Evolutionary conservation across 2,329 filamentous ascomycete species (phyloP).

Genomic region (Aspergillus ochraceus): DNA sequence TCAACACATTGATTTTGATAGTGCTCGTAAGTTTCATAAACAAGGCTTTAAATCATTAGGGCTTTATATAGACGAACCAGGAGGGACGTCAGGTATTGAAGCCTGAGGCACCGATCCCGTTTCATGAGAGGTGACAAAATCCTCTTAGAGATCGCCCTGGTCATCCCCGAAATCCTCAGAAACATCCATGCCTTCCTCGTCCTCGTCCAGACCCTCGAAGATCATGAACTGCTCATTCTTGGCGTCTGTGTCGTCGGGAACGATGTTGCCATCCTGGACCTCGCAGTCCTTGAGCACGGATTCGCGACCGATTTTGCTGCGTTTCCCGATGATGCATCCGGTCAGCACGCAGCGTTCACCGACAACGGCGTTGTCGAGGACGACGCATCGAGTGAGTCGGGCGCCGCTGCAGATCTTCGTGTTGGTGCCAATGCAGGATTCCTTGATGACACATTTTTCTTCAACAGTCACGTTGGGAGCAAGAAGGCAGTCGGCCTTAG

Average conservation of each 20-base stretch:
- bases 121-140: background rate
- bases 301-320: slow-evolving; percentile 78
- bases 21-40: too few species aligned
- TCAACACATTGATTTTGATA: too few species aligned
- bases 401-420: slow-evolving; percentile 86
- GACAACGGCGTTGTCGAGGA: slow-evolving; percentile 90
- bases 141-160: background rate
- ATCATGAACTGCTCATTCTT: slow-evolving; percentile 65
- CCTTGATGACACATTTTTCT: slow-evolving; percentile 88
- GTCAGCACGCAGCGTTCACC: slow-evolving; percentile 82
- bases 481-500: slow-evolving; percentile 76
- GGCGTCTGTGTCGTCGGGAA: slow-evolving; percentile 72
- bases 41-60: too few species aligned
- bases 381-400: slow-evolving; percentile 78
- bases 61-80: too few species aligned
- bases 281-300: slow-evolving; percentile 84
- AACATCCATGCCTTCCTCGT: slow-evolving; percentile 34
- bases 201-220: slow-evolving; percentile 48
- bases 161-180: slow-evolving; percentile 26
- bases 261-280: slow-evolving; percentile 79
- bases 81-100: background rate
- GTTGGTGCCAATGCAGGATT: slow-evolving; percentile 82
- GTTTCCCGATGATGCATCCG: slow-evolving; percentile 79
- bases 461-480: slow-evolving; percentile 87
- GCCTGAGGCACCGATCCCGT: background rate